phyloP scores from a whole-genome alignment of 176 grass and related monocot genomes.

The Luzula sylvatica region DNA sequence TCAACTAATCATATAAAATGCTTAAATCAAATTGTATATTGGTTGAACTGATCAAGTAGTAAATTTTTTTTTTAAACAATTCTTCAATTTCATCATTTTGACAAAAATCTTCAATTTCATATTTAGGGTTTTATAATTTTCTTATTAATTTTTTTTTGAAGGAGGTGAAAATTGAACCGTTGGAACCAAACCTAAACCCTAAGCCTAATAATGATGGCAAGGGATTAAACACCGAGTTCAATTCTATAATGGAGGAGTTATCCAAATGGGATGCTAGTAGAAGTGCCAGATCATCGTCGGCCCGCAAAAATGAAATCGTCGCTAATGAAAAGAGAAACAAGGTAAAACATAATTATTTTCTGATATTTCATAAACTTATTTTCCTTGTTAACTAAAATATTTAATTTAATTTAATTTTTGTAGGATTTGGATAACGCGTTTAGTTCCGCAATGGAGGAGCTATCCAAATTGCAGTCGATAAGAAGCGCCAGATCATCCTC shows the following conservation, averaged over 20 bases:
- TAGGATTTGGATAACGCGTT: neutral
- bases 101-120: no score
- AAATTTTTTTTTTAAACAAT: no score
- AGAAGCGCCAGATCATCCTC: neutral
- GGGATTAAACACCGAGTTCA: neutral
- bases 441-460: constrained; percentile 7
- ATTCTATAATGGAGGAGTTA: constrained; percentile 6
- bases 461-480: neutral
- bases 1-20: no score
- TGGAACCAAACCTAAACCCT: neutral
- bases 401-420: no score
- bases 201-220: neutral
- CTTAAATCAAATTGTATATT: no score
- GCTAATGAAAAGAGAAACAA: no score
- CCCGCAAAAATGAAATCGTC: no score
- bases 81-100: no score
- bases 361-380: no score
- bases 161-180: neutral
- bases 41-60: no score
- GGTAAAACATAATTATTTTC: no score
- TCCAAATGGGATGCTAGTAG: neutral
- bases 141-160: neutral
- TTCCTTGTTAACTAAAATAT: no score
- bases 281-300: neutral
- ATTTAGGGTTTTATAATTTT: neutral